Percentiles rank a stretch among this genome's conserved stretches.
Conservation (phyloP, 2,329 filamentous ascomycete species). For the Rutstroemia sydowiana region DNA sequence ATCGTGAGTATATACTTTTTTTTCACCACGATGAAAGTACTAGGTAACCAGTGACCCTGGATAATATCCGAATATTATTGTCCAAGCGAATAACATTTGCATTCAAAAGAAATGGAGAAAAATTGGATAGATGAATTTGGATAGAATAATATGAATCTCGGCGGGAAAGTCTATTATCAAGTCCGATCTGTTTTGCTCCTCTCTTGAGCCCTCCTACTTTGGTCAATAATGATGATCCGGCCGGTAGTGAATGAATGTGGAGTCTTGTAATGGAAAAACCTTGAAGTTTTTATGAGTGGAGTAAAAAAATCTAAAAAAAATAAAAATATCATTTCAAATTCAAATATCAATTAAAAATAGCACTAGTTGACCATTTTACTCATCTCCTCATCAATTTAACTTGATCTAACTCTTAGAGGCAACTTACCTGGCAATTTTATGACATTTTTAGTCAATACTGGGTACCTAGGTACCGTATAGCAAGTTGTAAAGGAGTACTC, state of each 20-base stretch:
- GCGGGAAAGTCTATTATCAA: not conserved
- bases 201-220: not conserved
- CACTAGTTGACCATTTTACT: too few relatives aligned
- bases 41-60: not conserved
- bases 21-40: not conserved
- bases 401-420: too few relatives aligned
- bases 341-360: too few relatives aligned
- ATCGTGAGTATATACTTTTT: conserved; percentile 7
- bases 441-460: too few relatives aligned
- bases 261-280: too few relatives aligned
- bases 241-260: conserved; percentile 1
- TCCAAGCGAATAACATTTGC: conserved; percentile 1
- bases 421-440: too few relatives aligned
- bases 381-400: too few relatives aligned
- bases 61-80: conserved; percentile 6
- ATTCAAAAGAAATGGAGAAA: not conserved
- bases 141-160: not conserved
- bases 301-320: conserved; percentile 19
- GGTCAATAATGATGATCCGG: conserved; percentile 11
- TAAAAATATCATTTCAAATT: not conserved
- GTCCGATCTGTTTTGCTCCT: not conserved
- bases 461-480: too few relatives aligned
- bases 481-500: too few relatives aligned
- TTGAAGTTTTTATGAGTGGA: too few relatives aligned
- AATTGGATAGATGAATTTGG: not conserved